A percentile compares a stretch with the other conserved stretches of the same genome.
Conservation (phyloP, 2,329 filamentous ascomycete species). For the Aspergillus pseudonomiae region DNA sequence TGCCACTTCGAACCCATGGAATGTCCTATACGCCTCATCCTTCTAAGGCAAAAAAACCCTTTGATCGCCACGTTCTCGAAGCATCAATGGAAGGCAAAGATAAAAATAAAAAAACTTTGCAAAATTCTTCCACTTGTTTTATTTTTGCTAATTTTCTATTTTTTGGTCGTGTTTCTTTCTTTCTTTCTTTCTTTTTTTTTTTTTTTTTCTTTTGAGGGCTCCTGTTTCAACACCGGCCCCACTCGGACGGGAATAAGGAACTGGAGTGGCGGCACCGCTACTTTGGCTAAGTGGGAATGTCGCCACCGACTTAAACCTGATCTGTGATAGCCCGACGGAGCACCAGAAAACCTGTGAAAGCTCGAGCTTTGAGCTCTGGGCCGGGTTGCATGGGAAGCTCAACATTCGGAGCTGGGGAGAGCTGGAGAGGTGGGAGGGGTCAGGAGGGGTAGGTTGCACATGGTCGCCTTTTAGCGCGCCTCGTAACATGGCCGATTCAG, state of each 20-base stretch:
- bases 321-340: slow-evolving; percentile 7
- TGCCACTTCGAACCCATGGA: not conserved
- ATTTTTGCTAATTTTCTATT: slow-evolving; percentile 4
- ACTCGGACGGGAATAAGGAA: slow-evolving; percentile 27
- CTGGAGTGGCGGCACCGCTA: slow-evolving; percentile 23
- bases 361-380: slow-evolving; percentile 23
- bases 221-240: slow-evolving; percentile 20
- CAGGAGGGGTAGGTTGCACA: slow-evolving; percentile 15
- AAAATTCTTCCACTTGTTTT: not conserved
- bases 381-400: slow-evolving; percentile 22
- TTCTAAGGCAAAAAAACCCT: not conserved
- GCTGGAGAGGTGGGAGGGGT: slow-evolving; percentile 14
- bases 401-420: slow-evolving; percentile 22
- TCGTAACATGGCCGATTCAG: not conserved
- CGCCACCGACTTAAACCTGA: slow-evolving; percentile 14
- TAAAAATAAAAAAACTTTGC: not conserved
- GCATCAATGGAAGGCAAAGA: not conserved
- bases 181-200: not conserved
- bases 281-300: slow-evolving; percentile 21
- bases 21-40: not conserved
- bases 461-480: slow-evolving; percentile 4
- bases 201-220: slow-evolving; percentile 6
- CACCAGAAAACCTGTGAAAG: slow-evolving; percentile 12
- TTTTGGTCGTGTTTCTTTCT: not conserved
- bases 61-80: slow-evolving; percentile 2